A percentile compares a stretch with the other conserved stretches of the same genome.
Conservation (phyloP, 176 grass and related monocot species). For the Eragrostis nindensis region DNA sequence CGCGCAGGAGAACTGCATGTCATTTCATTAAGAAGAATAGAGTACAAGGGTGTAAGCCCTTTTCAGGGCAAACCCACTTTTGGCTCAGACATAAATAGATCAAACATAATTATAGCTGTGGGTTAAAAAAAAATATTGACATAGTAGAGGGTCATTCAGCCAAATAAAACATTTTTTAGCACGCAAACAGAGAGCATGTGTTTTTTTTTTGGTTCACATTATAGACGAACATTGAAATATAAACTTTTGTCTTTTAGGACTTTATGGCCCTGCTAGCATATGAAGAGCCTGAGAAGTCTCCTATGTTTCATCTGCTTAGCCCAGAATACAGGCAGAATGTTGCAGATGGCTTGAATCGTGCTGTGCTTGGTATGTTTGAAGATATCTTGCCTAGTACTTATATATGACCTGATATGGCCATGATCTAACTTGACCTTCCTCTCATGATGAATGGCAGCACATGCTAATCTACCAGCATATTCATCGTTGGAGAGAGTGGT, state of each 20-base stretch:
- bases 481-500: conserved; percentile 91
- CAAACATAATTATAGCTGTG: neutral
- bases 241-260: conserved; percentile 54
- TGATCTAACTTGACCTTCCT: conserved; percentile 33
- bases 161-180: neutral
- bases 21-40: too few relatives aligned
- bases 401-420: neutral
- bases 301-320: conserved; percentile 95
- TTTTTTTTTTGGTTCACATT: conserved; percentile 16
- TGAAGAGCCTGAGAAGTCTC: conserved; percentile 92
- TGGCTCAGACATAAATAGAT: neutral
- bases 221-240: conserved; percentile 20
- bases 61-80: too few relatives aligned
- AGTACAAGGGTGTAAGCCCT: too few relatives aligned
- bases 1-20: too few relatives aligned
- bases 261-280: conserved; percentile 92
- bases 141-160: neutral
- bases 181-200: neutral
- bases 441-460: conserved; percentile 53
- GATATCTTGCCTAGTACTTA: conserved; percentile 28
- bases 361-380: conserved; percentile 78
- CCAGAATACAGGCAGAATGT: conserved; percentile 86
- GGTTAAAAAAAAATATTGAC: neutral
- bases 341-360: conserved; percentile 85
- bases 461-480: conserved; percentile 84